phyloP scores from a whole-genome alignment of 257 asterid species.

The Forsythia suspensa region DNA sequence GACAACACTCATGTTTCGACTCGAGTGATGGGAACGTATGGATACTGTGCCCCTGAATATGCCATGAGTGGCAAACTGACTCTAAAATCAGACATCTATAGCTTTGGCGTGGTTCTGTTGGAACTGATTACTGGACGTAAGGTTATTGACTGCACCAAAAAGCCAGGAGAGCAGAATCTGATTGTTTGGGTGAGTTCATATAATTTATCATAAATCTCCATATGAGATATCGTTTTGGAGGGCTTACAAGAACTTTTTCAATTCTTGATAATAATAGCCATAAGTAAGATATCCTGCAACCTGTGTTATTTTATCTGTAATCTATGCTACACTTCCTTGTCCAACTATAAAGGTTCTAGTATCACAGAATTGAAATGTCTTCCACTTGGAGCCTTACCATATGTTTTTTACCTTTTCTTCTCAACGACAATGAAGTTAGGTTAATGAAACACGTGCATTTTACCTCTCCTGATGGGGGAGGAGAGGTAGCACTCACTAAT shows the following conservation, averaged over 20 bases:
- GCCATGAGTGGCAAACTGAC: slow-evolving; percentile 86
- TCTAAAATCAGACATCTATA: slow-evolving; percentile 83
- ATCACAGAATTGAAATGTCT: not conserved
- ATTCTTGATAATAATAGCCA: not conserved
- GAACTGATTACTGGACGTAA: slow-evolving; percentile 83
- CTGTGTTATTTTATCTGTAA: not conserved
- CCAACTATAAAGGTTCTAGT: not conserved
- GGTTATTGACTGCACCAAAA: slow-evolving; percentile 53
- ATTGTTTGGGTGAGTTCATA: slow-evolving; percentile 74
- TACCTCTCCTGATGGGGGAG: too few relatives aligned
- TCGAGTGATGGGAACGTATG: slow-evolving; percentile 91
- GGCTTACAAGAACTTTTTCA: not conserved
- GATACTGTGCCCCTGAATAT: slow-evolving; percentile 92
- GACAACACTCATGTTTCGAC: slow-evolving; percentile 94
- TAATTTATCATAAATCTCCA: not conserved
- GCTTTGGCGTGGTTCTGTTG: slow-evolving; percentile 89
- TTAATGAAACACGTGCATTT: too few relatives aligned
- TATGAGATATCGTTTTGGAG: slow-evolving; percentile 2
- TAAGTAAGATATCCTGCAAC: not conserved
- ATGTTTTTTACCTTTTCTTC: too few relatives aligned
- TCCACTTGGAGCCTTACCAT: not conserved
- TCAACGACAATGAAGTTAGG: too few relatives aligned
- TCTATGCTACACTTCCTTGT: not conserved
- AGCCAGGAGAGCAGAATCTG: slow-evolving; percentile 69
- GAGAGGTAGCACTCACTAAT: too few relatives aligned